phyloP scores from a whole-genome alignment of 2,329 filamentous ascomycete genomes.

The Aspergillus floridensis region DNA sequence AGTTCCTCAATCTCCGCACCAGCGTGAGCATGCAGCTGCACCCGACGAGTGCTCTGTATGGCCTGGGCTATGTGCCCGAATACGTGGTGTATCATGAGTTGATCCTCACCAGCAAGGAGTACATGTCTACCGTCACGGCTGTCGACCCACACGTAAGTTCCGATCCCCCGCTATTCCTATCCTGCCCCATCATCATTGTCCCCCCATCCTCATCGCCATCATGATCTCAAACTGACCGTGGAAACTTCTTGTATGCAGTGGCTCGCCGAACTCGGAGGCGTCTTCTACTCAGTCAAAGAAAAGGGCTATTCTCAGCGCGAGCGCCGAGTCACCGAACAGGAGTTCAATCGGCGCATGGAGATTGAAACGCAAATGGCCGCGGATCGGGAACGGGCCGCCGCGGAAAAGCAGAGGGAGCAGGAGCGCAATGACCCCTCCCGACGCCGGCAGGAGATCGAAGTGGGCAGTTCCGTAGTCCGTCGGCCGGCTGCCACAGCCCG shows the following conservation, averaged over 20 bases:
- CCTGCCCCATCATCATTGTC: neutral
- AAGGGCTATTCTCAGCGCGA: conserved; percentile 90
- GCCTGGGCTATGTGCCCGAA: conserved; percentile 87
- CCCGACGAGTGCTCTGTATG: conserved; percentile 89
- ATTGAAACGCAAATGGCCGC: conserved; percentile 89
- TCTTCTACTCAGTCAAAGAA: conserved; percentile 96
- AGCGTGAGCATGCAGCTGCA: conserved; percentile 93
- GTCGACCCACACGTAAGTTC: conserved; percentile 75
- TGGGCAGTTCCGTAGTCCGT: conserved; percentile 34
- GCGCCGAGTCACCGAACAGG: conserved; percentile 81
- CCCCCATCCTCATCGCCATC: neutral
- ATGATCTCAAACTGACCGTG: neutral
- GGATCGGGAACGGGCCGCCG: conserved; percentile 63
- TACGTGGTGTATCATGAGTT: conserved; percentile 98
- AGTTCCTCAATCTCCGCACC: conserved; percentile 95
- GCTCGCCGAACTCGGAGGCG: conserved; percentile 92
- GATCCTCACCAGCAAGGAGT: conserved; percentile 93
- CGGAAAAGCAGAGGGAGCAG: conserved; percentile 39
- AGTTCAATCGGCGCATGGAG: conserved; percentile 90
- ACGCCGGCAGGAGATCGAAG: conserved; percentile 38
- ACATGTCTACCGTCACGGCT: conserved; percentile 94
- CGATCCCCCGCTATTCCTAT: neutral
- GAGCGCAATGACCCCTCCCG: conserved; percentile 35
- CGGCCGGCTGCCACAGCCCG: conserved; percentile 30
- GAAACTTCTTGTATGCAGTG: conserved; percentile 49